phyloP scores from a whole-genome alignment of 192 early-diverging fungal species.

The Coemansia sp. region DNA sequence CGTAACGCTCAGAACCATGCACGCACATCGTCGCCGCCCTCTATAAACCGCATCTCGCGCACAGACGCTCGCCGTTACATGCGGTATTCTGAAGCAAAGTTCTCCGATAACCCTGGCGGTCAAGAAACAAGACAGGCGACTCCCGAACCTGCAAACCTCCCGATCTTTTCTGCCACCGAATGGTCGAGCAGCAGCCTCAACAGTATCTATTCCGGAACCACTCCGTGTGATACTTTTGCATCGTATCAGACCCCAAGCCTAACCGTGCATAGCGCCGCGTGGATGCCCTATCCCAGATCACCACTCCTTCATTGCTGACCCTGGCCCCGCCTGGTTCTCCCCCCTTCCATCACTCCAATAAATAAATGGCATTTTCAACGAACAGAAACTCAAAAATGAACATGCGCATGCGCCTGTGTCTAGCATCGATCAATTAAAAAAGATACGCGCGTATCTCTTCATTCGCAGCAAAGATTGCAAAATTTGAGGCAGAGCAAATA shows the following conservation, averaged over 20 bases:
- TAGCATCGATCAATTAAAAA: no score
- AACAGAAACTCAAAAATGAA: no score
- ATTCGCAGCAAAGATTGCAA: neutral
- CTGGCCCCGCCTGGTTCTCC: neutral
- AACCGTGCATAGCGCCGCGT: constrained; percentile 23
- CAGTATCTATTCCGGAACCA: neutral
- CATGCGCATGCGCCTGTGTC: no score
- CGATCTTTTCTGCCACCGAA: constrained; percentile 5
- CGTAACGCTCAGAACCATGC: neutral
- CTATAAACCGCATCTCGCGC: constrained; percentile 4
- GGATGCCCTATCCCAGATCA: constrained; percentile 20
- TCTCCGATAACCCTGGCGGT: constrained; percentile 10
- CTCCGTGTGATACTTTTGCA: constrained; percentile 7
- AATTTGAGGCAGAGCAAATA: neutral
- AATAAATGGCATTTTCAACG: neutral
- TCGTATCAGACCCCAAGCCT: constrained; percentile 33
- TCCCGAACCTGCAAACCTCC: neutral
- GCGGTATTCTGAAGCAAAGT: constrained; percentile 46
- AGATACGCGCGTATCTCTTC: neutral
- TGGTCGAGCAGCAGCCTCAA: constrained; percentile 7
- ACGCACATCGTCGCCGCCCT: neutral
- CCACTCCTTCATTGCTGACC: constrained; percentile 41
- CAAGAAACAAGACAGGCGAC: neutral
- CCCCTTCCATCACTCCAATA: neutral
- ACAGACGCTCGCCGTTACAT: constrained; percentile 45